Evolutionary conservation across 352 stramenopile genomes (phyloP), one percentile per base, ranked within the genome.

Genomic region (Phytophthora citrophthora): DNA sequence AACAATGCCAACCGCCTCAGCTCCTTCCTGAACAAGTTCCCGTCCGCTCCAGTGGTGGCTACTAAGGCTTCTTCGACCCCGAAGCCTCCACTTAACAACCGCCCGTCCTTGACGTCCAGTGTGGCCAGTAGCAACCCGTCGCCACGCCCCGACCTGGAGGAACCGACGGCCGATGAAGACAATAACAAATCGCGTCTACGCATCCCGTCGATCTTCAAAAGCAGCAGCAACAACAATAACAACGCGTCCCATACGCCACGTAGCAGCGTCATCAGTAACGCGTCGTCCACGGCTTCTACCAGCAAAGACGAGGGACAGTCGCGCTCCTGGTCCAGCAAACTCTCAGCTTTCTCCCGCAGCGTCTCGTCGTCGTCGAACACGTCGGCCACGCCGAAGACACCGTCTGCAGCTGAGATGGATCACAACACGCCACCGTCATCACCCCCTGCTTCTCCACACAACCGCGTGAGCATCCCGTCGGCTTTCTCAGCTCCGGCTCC

Each of bases 1-100:
- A 75, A 75, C 49, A 79, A 68, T 54, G 71, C 70, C 52, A 89
- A 63, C 59, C 70, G 76, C 20, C 71, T 93, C 18, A 86, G 64
- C 16, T 78, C 79, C 12, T 93, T 93, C 53, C 68, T 93, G 8
- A 89, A 72, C 61, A 87, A 90, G 53, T 83, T 93, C 55, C 79
- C 81, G 23, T 70, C 57, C 4, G 64, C 70, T 0, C 54, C 70
- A 4, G 61, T 72, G 9, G 62, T 74, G 50, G 47, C 65, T 0
- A 70, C 66, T 10, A 80, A 67, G 36, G 18, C 58, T 3, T 32
- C 62, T 1, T 47, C 64, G 10, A 54, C 68, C 23, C n/a, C 55
- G 9, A 77, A 74, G 20, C 45, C 68, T 13, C 54, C 67, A 2
- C 24, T 56, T n/a, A 61, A 51, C 45, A 54, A 65, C 40, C 68